phyloP scores from a whole-genome alignment of 2,329 filamentous ascomycete genomes.

The Colletotrichum orchidophilum region DNA sequence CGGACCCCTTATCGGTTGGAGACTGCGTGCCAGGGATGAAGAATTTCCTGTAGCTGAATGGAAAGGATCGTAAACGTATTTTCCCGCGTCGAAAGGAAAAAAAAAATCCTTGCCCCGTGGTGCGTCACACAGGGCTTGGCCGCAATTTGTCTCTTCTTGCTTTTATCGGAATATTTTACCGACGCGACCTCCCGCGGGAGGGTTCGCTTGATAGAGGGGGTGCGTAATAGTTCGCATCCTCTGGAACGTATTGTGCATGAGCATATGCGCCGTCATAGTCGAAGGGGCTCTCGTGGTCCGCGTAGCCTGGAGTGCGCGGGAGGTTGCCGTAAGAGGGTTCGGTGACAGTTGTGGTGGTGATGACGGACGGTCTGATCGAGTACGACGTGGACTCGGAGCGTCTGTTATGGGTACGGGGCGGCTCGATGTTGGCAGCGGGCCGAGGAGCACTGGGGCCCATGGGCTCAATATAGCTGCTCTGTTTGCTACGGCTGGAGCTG shows the following conservation, averaged over 20 bases:
- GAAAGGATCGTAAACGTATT: constrained; percentile 27
- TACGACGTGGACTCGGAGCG: constrained; percentile 16
- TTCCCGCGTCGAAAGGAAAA: constrained; percentile 5
- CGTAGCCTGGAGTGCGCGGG: constrained; percentile 40
- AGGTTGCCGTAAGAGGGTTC: constrained; percentile 39
- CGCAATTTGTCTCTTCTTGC: not conserved
- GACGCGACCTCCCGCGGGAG: constrained; percentile 17
- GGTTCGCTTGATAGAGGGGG: constrained; percentile 40
- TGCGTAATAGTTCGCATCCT: constrained; percentile 49
- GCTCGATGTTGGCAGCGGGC: constrained; percentile 5
- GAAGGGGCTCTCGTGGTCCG: constrained; percentile 39
- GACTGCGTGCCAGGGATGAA: constrained; percentile 25
- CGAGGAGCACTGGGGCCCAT: constrained; percentile 20
- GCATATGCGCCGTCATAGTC: constrained; percentile 38
- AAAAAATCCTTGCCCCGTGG: not conserved
- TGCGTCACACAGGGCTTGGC: constrained; percentile 25
- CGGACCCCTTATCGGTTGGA: constrained; percentile 13
- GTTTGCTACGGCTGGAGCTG: constrained; percentile 36
- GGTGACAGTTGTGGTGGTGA: constrained; percentile 9
- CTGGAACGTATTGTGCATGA: constrained; percentile 32
- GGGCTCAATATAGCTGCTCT: constrained; percentile 41
- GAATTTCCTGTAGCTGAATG: constrained; percentile 28
- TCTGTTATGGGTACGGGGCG: not conserved
- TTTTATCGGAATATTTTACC: not conserved
- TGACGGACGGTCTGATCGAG: constrained; percentile 11